A percentile compares a stretch with the other conserved stretches of the same genome.
These are phyloP conservation scores for Trypethelium eluteriae DNA, from an alignment of 495 filamentous ascomycete genomes.

Conservation along the genomic window DNA sequence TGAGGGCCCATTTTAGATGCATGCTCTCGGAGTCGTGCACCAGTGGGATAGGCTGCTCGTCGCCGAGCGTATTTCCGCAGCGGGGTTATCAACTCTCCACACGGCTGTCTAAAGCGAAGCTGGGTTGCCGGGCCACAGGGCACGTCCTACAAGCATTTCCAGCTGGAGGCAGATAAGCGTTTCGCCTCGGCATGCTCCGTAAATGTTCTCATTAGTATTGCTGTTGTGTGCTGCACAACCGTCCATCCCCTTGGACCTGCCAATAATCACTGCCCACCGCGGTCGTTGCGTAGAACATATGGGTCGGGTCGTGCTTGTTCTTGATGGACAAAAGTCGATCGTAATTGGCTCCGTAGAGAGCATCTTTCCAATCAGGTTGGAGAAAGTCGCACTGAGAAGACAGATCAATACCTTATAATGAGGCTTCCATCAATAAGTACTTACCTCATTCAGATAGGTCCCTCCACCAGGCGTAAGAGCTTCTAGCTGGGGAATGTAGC, in stretches of 20 bases:
- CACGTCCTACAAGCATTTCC: no score
- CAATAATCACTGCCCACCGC: conserved; percentile 18
- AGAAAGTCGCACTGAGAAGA: conserved; percentile 11
- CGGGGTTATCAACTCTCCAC: no score
- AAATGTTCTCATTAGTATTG: background rate
- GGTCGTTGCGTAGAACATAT: conserved; percentile 17
- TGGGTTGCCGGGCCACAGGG: no score
- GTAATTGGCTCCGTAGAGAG: conserved; percentile 17
- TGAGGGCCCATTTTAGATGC: no score
- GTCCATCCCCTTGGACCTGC: background rate
- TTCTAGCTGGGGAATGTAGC: conserved; percentile 39
- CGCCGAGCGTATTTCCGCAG: no score
- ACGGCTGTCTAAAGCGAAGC: no score
- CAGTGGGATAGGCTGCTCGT: no score
- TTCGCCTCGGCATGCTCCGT: no score
- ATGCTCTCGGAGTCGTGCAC: no score
- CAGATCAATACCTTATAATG: background rate
- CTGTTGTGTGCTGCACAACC: background rate
- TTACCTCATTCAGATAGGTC: conserved; percentile 21
- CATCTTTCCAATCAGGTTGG: conserved; percentile 14
- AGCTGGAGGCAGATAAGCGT: no score
- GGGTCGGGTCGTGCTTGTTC: conserved; percentile 15
- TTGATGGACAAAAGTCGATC: conserved; percentile 14
- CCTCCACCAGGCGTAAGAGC: conserved; percentile 25
- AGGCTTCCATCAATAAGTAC: background rate